Conservation (phyloP, 2,329 filamentous ascomycete genomes). For the Triangularia setosa region DNA sequence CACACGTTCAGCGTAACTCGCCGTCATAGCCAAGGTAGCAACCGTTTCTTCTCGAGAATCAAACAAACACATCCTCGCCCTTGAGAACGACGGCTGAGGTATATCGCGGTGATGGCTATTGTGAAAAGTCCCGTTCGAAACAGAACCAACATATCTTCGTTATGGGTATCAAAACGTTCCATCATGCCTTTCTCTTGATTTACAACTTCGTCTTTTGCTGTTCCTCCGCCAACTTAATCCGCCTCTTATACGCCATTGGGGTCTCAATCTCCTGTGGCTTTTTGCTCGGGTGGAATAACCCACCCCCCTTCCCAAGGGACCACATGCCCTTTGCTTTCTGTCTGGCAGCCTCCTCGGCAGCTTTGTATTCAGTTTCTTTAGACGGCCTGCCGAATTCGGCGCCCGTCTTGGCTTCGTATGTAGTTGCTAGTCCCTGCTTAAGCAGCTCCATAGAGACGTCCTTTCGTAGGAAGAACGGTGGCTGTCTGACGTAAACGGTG, state of each 20-base stretch:
- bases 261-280: conserved; percentile 56
- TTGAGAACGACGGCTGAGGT: background rate
- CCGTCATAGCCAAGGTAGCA: background rate
- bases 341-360: conserved; percentile 64
- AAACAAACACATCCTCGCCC: background rate
- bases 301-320: conserved; percentile 53
- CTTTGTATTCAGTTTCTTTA: conserved; percentile 59
- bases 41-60: background rate
- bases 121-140: background rate
- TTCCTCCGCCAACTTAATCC: conserved; percentile 35
- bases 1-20: background rate
- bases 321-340: conserved; percentile 68
- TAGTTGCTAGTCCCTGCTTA: conserved; percentile 75
- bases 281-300: conserved; percentile 27
- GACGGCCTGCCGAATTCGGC: conserved; percentile 76
- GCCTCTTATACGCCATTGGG: conserved; percentile 80
- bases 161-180: conserved; percentile 20
- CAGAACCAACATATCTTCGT: background rate
- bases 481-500: conserved; percentile 70
- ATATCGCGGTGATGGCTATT: background rate
- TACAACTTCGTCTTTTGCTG: conserved; percentile 12
- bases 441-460: conserved; percentile 93
- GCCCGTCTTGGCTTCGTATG: conserved; percentile 89
- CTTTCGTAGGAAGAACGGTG: conserved; percentile 51
- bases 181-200: conserved; percentile 18